Base-by-base conservation (phyloP, 2,329 filamentous ascomycete genomes). In the Botrytis squamosa region DNA sequence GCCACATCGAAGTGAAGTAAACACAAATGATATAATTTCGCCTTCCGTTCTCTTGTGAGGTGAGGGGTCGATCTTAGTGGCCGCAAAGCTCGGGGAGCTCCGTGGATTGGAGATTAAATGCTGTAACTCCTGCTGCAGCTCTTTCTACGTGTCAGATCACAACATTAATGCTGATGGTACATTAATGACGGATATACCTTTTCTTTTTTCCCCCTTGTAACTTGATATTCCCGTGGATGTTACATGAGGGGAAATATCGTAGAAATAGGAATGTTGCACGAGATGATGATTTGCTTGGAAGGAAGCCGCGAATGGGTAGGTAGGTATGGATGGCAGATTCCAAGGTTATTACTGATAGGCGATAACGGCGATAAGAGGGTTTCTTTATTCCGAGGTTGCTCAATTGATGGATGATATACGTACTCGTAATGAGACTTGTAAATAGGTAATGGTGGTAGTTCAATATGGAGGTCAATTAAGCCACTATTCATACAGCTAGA, bases 1-100 rank as follows among this genome's bases (percentile, higher is more conserved):
- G 76, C 76, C 78, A 78, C 80, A 81, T 81, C 75, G 79, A 79
- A 77, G 73, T 77, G 72, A 71, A 71, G 73, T 57, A 75, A 70
- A 76, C 76, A 79, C 79, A 72, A 78, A 78, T 74, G 70, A 59
- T 62, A 70, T 57, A 36, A n/a, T 73, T 52, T 69, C n/a, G 59
- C 65, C 64, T 73, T 69, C 55, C 52, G 22, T 57, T 57, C 57
- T 62, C 57, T 44, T 62, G 71, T 63, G 64, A 69, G 68, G 71
- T 69, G 71, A 69, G 64, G 64, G 71, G 71, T 69, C n/a, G 33
- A 52, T 49, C 49, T 72, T 72, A 72, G 71, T 72, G 71, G 71
- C 63, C 44, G 64, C 65, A 69, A 57, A 49, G 49, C 55, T 59
- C 64, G 52, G 63, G 33, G 22, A 59, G 38, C 52, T 46, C 20